These are phyloP conservation scores for Diophrys appendiculata DNA, from an alignment of 73 alveolate species.

Conservation along the genomic window DNA sequence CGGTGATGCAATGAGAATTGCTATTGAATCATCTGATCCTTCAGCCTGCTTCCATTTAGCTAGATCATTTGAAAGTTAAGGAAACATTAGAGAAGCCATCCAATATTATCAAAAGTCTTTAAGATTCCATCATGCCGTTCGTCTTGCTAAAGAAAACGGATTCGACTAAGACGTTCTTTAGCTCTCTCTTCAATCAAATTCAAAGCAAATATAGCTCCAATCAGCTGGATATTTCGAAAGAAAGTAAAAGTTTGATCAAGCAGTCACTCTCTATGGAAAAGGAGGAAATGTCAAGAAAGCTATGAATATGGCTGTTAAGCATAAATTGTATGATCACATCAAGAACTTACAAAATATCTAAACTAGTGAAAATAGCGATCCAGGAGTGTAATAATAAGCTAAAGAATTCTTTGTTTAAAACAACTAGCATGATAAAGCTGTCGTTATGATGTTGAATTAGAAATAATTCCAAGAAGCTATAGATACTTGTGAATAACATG, in stretches of 20 bases:
- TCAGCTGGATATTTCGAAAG: slow-evolving; percentile 94
- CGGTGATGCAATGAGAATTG: slow-evolving; percentile 77
- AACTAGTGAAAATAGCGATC: slow-evolving; percentile 71
- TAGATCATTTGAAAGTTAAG: slow-evolving; percentile 80
- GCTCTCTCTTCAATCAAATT: slow-evolving; percentile 77
- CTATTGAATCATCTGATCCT: slow-evolving; percentile 86
- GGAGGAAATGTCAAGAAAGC: slow-evolving; percentile 96
- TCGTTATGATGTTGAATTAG: slow-evolving; percentile 76
- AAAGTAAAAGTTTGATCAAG: slow-evolving; percentile 85
- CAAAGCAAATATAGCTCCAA: slow-evolving; percentile 82
- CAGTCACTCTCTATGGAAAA: slow-evolving; percentile 83
- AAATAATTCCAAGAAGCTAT: slow-evolving; percentile 89
- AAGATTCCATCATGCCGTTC: slow-evolving; percentile 93
- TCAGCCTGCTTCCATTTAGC: slow-evolving; percentile 93
- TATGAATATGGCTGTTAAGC: slow-evolving; percentile 74
- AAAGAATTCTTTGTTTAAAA: slow-evolving; percentile 81
- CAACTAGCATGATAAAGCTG: slow-evolving; percentile 89
- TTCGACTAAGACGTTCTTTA: slow-evolving; percentile 87
- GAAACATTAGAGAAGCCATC: slow-evolving; percentile 88
- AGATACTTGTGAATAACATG: slow-evolving; percentile 80
- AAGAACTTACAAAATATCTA: slow-evolving; percentile 38
- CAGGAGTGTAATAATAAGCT: slow-evolving; percentile 71
- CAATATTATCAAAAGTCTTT: slow-evolving; percentile 87
- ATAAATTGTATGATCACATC: slow-evolving; percentile 63
- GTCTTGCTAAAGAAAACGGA: slow-evolving; percentile 93